Conservation (phyloP, 441 rosid genomes). For the Omphalea diandra region DNA sequence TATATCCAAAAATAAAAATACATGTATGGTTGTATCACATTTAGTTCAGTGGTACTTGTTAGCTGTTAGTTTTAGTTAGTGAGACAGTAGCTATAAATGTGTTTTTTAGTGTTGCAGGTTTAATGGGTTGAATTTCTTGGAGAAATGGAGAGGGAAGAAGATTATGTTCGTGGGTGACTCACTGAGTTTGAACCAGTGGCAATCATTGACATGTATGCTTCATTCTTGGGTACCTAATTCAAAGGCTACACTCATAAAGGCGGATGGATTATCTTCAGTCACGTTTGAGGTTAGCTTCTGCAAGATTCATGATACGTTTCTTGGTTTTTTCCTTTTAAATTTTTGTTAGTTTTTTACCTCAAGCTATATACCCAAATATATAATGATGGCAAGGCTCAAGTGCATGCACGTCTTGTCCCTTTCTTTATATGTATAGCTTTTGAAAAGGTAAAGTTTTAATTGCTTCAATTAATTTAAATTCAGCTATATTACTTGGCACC, state of each 20-base stretch:
- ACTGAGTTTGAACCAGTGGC: slow-evolving; percentile 53
- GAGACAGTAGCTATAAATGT: too few relatives aligned
- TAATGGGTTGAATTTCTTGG: slow-evolving; percentile 41
- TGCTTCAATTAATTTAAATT: slow-evolving; percentile 4
- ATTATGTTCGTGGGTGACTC: slow-evolving; percentile 65
- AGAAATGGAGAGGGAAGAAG: slow-evolving; percentile 48
- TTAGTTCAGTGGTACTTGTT: too few relatives aligned
- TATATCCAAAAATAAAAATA: too few relatives aligned
- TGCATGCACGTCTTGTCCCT: slow-evolving; percentile 32
- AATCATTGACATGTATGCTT: slow-evolving; percentile 58
- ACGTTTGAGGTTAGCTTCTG: slow-evolving; percentile 31
- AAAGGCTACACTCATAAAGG: slow-evolving; percentile 20
- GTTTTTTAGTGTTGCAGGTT: too few relatives aligned
- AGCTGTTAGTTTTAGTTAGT: too few relatives aligned
- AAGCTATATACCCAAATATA: background rate
- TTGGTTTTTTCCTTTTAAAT: background rate
- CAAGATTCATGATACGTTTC: background rate
- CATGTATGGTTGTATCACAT: too few relatives aligned
- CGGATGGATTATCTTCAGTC: slow-evolving; percentile 30
- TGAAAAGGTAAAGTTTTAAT: slow-evolving; percentile 15
- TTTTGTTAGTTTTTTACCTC: slow-evolving; percentile 24
- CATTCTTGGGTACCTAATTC: slow-evolving; percentile 45
- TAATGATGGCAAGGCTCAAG: slow-evolving; percentile 23
- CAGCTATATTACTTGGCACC: background rate
- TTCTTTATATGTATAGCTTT: slow-evolving; percentile 1